These are phyloP conservation scores for Diplodia seriata DNA, from an alignment of 2,329 filamentous ascomycete genomes.

Conservation along the genomic window DNA sequence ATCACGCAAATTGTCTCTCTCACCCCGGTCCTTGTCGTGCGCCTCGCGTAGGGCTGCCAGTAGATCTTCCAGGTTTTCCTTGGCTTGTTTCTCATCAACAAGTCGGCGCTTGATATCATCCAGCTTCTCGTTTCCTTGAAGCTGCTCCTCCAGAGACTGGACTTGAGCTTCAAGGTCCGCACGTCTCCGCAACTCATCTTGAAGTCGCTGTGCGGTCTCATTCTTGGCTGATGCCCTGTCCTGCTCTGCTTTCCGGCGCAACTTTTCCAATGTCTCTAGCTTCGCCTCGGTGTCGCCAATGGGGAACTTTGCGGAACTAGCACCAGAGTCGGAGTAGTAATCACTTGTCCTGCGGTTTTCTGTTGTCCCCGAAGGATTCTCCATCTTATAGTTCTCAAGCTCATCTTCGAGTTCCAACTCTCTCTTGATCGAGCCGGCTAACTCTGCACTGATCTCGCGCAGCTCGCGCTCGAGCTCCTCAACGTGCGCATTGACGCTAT, in stretches of 20 bases:
- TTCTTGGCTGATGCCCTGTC: constrained; percentile 86
- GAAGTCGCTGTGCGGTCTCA: constrained; percentile 83
- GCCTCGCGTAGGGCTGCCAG: constrained; percentile 83
- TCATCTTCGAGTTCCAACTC: constrained; percentile 98
- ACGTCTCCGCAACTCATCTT: constrained; percentile 81
- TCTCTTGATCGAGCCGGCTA: constrained; percentile 88
- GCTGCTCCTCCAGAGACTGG: constrained; percentile 78
- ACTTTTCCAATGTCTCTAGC: constrained; percentile 77
- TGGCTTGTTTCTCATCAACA: constrained; percentile 82
- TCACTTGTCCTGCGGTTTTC: constrained; percentile 84
- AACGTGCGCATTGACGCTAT: constrained; percentile 64
- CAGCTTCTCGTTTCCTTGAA: constrained; percentile 69
- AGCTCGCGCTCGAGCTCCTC: constrained; percentile 94
- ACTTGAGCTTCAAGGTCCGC: constrained; percentile 83
- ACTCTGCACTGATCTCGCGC: constrained; percentile 88
- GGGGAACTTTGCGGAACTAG: constrained; percentile 80
- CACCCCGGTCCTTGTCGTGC: constrained; percentile 80
- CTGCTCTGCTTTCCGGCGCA: constrained; percentile 85
- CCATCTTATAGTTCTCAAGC: constrained; percentile 84
- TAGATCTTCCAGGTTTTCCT: constrained; percentile 93
- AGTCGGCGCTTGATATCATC: constrained; percentile 85
- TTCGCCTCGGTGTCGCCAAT: constrained; percentile 65
- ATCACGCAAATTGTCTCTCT: constrained; percentile 90
- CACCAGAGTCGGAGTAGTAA: constrained; percentile 96
- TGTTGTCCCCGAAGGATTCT: constrained; percentile 64